phyloP scores from a whole-genome alignment of 202 grass and related monocot species.

The Saccharum hybrid region DNA sequence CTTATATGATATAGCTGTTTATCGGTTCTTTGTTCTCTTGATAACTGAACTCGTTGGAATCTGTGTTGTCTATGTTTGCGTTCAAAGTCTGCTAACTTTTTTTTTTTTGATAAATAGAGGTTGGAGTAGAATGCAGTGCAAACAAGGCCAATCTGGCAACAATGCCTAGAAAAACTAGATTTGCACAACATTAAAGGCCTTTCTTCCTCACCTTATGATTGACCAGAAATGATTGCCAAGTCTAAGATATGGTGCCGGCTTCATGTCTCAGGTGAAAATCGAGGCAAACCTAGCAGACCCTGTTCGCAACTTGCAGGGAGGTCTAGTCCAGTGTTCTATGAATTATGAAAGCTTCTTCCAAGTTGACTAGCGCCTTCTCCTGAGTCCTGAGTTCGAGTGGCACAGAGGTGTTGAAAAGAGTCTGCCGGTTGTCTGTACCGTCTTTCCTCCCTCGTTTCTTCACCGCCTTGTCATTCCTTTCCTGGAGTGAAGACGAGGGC shows the following conservation, averaged over 20 bases:
- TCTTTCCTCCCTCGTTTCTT: neutral
- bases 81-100: neutral
- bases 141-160: neutral
- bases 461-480: constrained; percentile 1
- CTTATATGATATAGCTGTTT: neutral
- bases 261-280: neutral
- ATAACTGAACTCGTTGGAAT: neutral
- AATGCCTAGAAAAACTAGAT: neutral
- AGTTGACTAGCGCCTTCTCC: neutral
- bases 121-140: neutral
- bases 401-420: neutral
- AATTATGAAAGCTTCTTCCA: neutral
- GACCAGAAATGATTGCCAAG: neutral
- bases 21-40: neutral
- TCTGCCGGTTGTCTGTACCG: neutral
- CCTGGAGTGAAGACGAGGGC: neutral
- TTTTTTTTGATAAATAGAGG: neutral
- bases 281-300: neutral
- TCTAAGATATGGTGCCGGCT: neutral
- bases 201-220: neutral
- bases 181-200: neutral
- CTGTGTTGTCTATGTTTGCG: neutral
- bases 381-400: neutral
- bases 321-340: neutral
- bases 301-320: neutral